phyloP scores from a whole-genome alignment of 768 basidiomycete genomes.

The Lactifluus pinguis region DNA sequence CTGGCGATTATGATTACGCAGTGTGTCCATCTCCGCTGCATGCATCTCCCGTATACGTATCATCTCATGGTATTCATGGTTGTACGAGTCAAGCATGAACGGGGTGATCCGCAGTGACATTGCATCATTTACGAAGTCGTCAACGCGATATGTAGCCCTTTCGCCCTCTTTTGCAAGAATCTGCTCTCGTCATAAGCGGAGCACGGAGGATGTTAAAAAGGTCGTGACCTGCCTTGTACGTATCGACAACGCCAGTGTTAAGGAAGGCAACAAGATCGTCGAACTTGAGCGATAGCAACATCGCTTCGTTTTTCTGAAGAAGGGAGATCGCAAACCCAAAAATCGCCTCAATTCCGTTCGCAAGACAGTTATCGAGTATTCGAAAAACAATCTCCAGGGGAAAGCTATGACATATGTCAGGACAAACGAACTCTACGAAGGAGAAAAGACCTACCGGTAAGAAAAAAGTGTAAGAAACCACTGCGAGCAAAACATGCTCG shows the following conservation, averaged over 20 bases:
- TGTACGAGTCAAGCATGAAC: slow-evolving; percentile 89
- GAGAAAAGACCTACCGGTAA: slow-evolving; percentile 53
- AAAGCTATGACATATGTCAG: slow-evolving; percentile 45
- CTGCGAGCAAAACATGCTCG: slow-evolving; percentile 97
- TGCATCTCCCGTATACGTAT: slow-evolving; percentile 74
- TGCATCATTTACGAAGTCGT: slow-evolving; percentile 84
- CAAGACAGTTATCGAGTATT: slow-evolving; percentile 93
- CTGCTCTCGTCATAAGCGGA: neutral
- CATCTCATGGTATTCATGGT: slow-evolving; percentile 81
- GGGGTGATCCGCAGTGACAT: slow-evolving; percentile 82
- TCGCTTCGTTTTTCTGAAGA: slow-evolving; percentile 80
- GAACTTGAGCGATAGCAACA: slow-evolving; percentile 73
- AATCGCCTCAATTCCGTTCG: slow-evolving; percentile 94
- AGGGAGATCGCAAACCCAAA: slow-evolving; percentile 90
- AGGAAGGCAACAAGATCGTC: slow-evolving; percentile 84
- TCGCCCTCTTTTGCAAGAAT: neutral
- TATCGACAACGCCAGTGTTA: slow-evolving; percentile 73
- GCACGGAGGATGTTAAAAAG: neutral
- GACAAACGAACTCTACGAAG: neutral
- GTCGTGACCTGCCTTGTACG: slow-evolving; percentile 47
- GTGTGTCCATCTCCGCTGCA: slow-evolving; percentile 70
- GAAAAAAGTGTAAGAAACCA: slow-evolving; percentile 99
- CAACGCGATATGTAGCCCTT: slow-evolving; percentile 46
- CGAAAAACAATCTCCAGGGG: slow-evolving; percentile 91
- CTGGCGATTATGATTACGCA: slow-evolving; percentile 70